Evolutionary conservation across 2,329 filamentous ascomycete genomes (phyloP), one percentile per base, ranked within the genome.

Genomic region (Gaeumannomyces sp.): DNA sequence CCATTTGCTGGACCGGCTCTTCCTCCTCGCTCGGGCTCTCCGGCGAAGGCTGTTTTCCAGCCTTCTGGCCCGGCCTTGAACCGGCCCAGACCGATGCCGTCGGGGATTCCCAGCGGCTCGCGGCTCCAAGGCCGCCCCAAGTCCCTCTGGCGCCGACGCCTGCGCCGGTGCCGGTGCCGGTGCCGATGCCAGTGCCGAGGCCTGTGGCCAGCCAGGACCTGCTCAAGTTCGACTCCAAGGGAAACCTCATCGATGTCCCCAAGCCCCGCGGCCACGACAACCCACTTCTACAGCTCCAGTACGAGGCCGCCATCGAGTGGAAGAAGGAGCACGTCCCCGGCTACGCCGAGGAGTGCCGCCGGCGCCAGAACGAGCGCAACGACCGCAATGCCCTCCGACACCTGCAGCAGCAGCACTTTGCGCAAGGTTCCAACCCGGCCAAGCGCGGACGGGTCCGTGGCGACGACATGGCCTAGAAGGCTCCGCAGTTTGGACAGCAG

Each of bases 261-360:
- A 82, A 82, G 68, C 80, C 80, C 13, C 74, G 73, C 4, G 69
- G 71, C 35, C 79, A 78, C 60, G 72, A 81, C 66, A 31, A 59
- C 56, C 71, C 80, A 16, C 65, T 70, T 59, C 74, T 75, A 31
- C 80, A 82, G 70, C 78, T 79, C 66, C 73, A 75, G 65, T 82
- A 82, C 69, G 80, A 82, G 71, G 77, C 75, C 50, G 82, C 76
- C 68, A 77, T 82, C 45, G 80, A 82, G 70, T 80, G 77, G 76
- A 77, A 79, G 65, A 82, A 82, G 67, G 77, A 77, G 28, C 77
- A 78, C 60, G 77, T 81, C 67, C 80, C 80, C 7, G 79, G 78
- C 2, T 82, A 82, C 68, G 80, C 80, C 29, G 68, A 78, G 65
- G 73, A 77, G 68, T 82, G 80, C 72, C 80, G 79, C 67, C 72